These are phyloP conservation scores for Backusella mclennaniae DNA, from an alignment of 192 early-diverging fungal genomes.

Conservation along the genomic window DNA sequence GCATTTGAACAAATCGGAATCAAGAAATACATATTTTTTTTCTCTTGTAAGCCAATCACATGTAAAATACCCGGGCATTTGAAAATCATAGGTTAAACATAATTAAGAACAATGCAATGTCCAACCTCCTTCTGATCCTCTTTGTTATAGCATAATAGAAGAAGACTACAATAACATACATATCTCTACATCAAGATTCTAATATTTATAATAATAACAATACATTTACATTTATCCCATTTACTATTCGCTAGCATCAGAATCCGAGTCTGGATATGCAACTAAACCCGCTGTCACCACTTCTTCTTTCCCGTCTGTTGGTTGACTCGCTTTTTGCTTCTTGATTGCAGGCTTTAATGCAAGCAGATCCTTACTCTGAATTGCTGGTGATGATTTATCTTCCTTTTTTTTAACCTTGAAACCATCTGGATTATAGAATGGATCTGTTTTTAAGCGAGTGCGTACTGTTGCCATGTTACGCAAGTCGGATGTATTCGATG, in stretches of 20 bases:
- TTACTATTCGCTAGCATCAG: not conserved
- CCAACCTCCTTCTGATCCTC: not conserved
- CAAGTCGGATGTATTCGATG: constrained; percentile 4
- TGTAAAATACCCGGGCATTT: not conserved
- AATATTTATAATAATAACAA: not conserved
- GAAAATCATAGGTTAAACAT: not conserved
- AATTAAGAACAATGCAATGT: not conserved
- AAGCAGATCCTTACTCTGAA: not conserved
- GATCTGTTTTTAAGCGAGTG: constrained; percentile 44
- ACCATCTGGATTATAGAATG: constrained; percentile 29
- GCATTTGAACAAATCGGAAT: not conserved
- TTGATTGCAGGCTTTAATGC: not conserved
- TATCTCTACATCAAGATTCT: not conserved
- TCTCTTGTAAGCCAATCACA: not conserved
- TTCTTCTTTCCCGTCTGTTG: not conserved
- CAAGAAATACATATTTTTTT: not conserved
- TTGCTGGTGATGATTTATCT: not conserved
- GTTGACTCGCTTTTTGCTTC: not conserved
- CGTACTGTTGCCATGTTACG: constrained; percentile 21
- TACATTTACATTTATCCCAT: not conserved
- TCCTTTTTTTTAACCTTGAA: constrained; percentile 1
- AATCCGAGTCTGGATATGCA: constrained; percentile 8
- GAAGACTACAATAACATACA: not conserved
- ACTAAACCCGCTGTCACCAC: not conserved
- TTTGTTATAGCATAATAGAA: not conserved